These are phyloP conservation scores for Cyberlindnera amylophila DNA, from an alignment of 805 yeast genomes.

Conservation along the genomic window DNA sequence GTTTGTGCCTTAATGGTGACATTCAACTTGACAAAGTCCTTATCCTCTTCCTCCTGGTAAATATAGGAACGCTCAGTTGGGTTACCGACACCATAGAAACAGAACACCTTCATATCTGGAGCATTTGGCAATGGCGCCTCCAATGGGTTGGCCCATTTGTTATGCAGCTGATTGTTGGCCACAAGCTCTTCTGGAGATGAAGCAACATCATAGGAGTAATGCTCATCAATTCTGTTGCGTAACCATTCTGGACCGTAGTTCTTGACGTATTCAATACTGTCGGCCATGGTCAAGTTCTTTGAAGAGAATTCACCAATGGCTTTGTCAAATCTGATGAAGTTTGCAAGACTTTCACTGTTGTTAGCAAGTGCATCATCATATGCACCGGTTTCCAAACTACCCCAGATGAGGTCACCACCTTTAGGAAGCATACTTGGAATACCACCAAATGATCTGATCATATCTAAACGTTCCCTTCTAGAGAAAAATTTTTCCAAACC, in stretches of 20 bases:
- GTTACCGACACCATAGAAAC: constrained; percentile 95
- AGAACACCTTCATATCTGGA: constrained; percentile 82
- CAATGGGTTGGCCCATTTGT: constrained; percentile 91
- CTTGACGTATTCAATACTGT: constrained; percentile 62
- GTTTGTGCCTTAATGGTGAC: constrained; percentile 67
- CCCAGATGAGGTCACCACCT: constrained; percentile 93
- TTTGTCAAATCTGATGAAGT: constrained; percentile 63
- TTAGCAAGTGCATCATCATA: constrained; percentile 53
- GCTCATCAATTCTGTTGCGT: constrained; percentile 53
- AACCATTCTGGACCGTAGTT: constrained; percentile 78
- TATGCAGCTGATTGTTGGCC: constrained; percentile 63
- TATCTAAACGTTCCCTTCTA: constrained; percentile 79
- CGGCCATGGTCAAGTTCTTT: constrained; percentile 58
- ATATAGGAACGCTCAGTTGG: constrained; percentile 93
- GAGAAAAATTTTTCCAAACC: constrained; percentile 94
- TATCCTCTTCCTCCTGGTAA: constrained; percentile 66
- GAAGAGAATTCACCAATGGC: constrained; percentile 39
- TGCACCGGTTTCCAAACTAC: constrained; percentile 59
- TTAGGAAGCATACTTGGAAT: constrained; percentile 94
- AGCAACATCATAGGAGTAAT: constrained; percentile 80
- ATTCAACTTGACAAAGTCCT: constrained; percentile 49
- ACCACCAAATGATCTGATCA: constrained; percentile 90
- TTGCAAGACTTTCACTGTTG: constrained; percentile 50
- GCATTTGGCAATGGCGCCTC: constrained; percentile 92
- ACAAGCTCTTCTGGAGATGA: constrained; percentile 52